A percentile compares a stretch with the other conserved stretches of the same genome.
phyloP scores from a whole-genome alignment of 2,329 filamentous ascomycete genomes.

The Sphaerulina musiva region DNA sequence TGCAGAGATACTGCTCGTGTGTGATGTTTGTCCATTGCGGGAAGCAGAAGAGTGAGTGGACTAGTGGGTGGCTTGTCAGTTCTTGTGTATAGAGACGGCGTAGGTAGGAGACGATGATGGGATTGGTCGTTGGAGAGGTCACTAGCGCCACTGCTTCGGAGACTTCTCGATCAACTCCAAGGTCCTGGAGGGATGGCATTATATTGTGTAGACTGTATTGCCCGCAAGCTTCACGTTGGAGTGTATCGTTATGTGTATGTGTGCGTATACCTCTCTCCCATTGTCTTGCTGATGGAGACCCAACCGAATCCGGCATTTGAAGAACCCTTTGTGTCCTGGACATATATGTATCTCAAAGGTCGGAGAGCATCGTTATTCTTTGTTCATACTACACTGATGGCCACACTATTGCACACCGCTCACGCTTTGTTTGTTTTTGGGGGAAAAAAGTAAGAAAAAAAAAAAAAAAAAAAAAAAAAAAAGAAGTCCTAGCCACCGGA shows the following conservation, averaged over 20 bases:
- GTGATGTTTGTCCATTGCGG: not conserved
- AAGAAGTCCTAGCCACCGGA: too few species aligned
- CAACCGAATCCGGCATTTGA: not conserved
- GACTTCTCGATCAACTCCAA: not conserved
- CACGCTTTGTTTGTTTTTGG: not conserved
- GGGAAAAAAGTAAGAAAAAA: too few species aligned
- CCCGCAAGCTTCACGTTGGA: not conserved
- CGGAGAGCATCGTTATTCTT: not conserved
- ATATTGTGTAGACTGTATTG: not conserved
- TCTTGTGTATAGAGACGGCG: not conserved
- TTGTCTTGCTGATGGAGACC: not conserved
- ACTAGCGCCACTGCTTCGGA: not conserved
- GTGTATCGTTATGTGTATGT: not conserved
- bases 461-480: too few species aligned
- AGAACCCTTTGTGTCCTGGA: not conserved
- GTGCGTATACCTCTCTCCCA: not conserved
- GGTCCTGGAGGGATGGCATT: not conserved
- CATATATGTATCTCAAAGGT: not conserved
- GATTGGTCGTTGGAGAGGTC: not conserved
- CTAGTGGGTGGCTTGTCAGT: not conserved
- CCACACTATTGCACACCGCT: too few species aligned
- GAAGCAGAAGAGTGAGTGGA: slow-evolving; percentile 1
- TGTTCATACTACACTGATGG: not conserved
- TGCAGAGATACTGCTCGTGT: not conserved
- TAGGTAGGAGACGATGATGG: not conserved